These are phyloP conservation scores for Misopates orontium DNA, from an alignment of 257 asterid genomes.

Conservation along the genomic window DNA sequence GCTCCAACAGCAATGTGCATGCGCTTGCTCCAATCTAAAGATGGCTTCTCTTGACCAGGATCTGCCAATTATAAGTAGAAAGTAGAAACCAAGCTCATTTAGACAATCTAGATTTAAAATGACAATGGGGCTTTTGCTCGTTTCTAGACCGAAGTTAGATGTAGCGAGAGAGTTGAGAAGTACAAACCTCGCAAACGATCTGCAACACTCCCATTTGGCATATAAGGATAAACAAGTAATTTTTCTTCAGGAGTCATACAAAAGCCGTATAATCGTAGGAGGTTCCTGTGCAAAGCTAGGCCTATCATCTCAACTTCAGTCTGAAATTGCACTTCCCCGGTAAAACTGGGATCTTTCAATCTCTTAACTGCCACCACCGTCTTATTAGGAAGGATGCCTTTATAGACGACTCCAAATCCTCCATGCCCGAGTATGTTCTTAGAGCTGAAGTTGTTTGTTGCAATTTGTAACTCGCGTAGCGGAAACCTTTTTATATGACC, in stretches of 20 bases:
- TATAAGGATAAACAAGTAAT: constrained; percentile 82
- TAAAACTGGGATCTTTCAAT: constrained; percentile 75
- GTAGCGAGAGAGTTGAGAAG: too few species aligned
- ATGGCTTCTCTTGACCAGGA: constrained; percentile 62
- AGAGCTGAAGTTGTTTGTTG: constrained; percentile 78
- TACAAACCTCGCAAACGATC: constrained; percentile 80
- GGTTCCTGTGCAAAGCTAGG: constrained; percentile 88
- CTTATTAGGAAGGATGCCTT: constrained; percentile 70
- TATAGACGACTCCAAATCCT: constrained; percentile 89
- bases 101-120: background rate
- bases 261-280: constrained; percentile 77
- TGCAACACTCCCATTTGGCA: constrained; percentile 96
- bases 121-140: too few species aligned
- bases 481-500: constrained; percentile 75
- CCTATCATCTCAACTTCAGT: constrained; percentile 98
- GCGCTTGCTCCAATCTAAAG: constrained; percentile 87
- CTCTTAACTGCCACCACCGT: constrained; percentile 82
- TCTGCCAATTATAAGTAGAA: constrained; percentile 35
- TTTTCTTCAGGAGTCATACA: constrained; percentile 87
- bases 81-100: background rate
- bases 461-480: constrained; percentile 73
- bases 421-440: constrained; percentile 87
- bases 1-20: constrained; percentile 80
- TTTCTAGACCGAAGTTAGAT: too few species aligned
- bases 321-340: constrained; percentile 93